Evolutionary conservation across 2,329 filamentous ascomycete genomes (phyloP), one percentile per base, ranked within the genome.

Genomic region (Alternaria atra): DNA sequence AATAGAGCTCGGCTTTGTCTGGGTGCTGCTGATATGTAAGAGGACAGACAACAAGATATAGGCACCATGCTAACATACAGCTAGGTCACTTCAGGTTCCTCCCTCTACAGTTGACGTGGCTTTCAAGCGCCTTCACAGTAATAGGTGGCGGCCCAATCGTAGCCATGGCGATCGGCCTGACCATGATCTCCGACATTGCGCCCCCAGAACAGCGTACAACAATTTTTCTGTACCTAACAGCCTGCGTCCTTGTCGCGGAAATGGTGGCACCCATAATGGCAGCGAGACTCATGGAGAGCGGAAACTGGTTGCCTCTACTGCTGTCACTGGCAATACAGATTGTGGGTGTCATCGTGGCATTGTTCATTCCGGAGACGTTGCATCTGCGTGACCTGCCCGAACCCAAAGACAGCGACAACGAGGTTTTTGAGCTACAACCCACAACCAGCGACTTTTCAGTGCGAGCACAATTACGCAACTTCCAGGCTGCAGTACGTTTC

Each of bases 121-220:
- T 83, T 17, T 83, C 82, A 0, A 82, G 80, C 6, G 67, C 80
- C 27, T 79, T 82, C 32, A 81, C 78, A 67, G 55, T 84, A 30
- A 72, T 84, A 27, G 82, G 82, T 3, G 84, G 83, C 37, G 83
- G 83, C 0, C 76, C 80, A 6, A 80, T 83, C 12, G 82, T 84
- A 4, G 77, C 81, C 2, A 76, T 80, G 61, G 81, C 83, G 2
- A 78, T 84, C 34, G 78, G 81, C 56, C 78, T 82, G 69, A 84
- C 83, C 7, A 84, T 85, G 81, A 77, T 85, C 64, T 77, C 83
- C 0, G 84, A 85, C 65, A 79, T 85, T n/a, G 81, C 80, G 6
- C 82, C 79, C 1, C 78, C 82, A 4, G 78, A 81, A 20, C 79
- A 82, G 69, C 77, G 83, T 20, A 72, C 64, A 6, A 66, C 69